Evolutionary conservation across 805 yeast species (phyloP), one percentile per base, ranked within the genome.

Genomic region (Pichia cabralensis): DNA sequence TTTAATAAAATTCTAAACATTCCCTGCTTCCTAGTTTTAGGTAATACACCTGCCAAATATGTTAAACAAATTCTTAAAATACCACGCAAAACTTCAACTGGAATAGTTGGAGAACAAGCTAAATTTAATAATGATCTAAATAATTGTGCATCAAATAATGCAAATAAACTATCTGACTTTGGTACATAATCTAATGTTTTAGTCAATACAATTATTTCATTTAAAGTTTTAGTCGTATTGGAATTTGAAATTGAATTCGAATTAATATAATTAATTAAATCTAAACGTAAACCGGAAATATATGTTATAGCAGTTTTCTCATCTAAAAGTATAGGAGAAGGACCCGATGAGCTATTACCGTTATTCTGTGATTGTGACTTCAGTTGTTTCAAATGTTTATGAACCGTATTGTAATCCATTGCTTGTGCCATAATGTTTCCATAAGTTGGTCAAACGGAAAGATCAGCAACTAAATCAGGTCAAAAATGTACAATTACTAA

Each of bases 181-280:
- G 73, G 69, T 6, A 68, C 63, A 16, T 59, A 54, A 28, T 71
- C 76, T 28, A 74, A 52, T 19, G 71, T 56, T 42, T 65, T 71
- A 22, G 77, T 70, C 21, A 76, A 52, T 4, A 74, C 73, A 2
- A 69, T 67, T 8, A 75, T 66, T 3, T 72, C 62, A 49, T 69
- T 72, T 31, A 68, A 64, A 41, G 65, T 63, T 38, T 71, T 78
- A 31, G 42, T 13, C 22, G 20, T 28, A n/a, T 25, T 7, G 3
- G 21, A 17, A 6, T 16, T 15, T 3, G 13, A 6, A 12, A 28
- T 7, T 3, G 21, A 8, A 3, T 7, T n/a, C 1, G 14, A 6
- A 2, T 13, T 19, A 5, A 18, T 14, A 6, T 18, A 20, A 13
- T 21, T 13, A n/a, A 36, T 22, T 10, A 38, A 11, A n/a, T 34